Conservation (phyloP, 1,284 basidiomycete species). For the Ustilago lituana region DNA sequence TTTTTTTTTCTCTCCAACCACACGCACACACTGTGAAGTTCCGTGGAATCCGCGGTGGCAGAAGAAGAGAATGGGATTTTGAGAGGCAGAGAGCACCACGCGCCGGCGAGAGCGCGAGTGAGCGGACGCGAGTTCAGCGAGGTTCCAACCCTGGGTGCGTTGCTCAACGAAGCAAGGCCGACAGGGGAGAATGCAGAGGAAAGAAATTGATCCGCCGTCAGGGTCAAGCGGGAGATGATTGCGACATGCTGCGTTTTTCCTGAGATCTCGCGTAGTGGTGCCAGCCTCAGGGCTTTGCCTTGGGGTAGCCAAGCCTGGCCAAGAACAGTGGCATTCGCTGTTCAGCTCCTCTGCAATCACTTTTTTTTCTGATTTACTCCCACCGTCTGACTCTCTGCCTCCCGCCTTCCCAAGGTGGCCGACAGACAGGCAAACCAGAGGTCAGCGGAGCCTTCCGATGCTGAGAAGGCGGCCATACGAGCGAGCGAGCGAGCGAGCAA, state of each 20-base stretch:
- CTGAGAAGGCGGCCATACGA: too few relatives aligned
- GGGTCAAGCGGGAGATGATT: constrained; percentile 12
- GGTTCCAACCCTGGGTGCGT: constrained; percentile 32
- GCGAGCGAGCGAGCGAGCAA: too few relatives aligned
- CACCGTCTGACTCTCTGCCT: constrained; percentile 8
- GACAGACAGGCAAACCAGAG: too few relatives aligned
- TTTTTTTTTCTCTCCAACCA: too few relatives aligned
- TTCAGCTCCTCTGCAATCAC: too few relatives aligned
- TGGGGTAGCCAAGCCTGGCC: constrained; percentile 32
- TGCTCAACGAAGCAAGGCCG: not conserved
- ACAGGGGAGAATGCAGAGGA: not conserved
- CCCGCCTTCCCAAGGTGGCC: too few relatives aligned
- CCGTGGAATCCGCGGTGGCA: too few relatives aligned
- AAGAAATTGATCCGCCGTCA: not conserved
- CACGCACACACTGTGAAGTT: too few relatives aligned
- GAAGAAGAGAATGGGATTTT: too few relatives aligned
- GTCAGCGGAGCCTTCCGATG: constrained; percentile 1
- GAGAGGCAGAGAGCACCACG: not conserved
- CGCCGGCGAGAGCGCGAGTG: too few relatives aligned
- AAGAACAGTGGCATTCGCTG: constrained; percentile 29
- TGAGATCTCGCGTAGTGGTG: constrained; percentile 17
- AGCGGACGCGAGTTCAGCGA: constrained; percentile 22
- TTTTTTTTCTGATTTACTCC: too few relatives aligned
- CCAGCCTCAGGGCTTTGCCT: too few relatives aligned
- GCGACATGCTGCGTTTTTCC: constrained; percentile 31